These are phyloP conservation scores for Pontederia paniculata DNA, from an alignment of 176 grass and related monocot species.

Conservation along the genomic window DNA sequence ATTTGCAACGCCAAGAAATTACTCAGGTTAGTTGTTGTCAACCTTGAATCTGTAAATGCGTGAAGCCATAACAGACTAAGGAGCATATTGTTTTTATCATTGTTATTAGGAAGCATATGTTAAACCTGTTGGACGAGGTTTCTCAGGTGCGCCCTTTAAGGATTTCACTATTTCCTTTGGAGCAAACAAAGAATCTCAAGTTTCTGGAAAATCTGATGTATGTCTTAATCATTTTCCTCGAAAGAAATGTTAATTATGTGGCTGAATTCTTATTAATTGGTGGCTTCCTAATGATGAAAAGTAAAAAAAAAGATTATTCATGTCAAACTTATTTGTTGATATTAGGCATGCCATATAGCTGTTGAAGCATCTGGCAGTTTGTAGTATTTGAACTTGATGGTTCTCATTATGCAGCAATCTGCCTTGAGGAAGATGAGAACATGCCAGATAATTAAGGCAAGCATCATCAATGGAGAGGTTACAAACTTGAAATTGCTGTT, in stretches of 20 bases:
- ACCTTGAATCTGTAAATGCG: background rate
- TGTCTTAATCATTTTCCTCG: background rate
- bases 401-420: constrained; percentile 66
- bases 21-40: background rate
- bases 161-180: constrained; percentile 63
- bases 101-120: constrained; percentile 88
- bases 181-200: constrained; percentile 19
- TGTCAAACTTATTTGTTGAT: constrained; percentile 10
- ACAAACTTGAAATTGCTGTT: too few species aligned
- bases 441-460: constrained; percentile 17
- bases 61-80: constrained; percentile 12
- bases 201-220: constrained; percentile 21
- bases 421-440: constrained; percentile 28
- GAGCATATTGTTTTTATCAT: constrained; percentile 5
- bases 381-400: constrained; percentile 44
- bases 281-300: background rate
- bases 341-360: constrained; percentile 27
- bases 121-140: constrained; percentile 87
- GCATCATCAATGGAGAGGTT: background rate
- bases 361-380: constrained; percentile 66
- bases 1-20: background rate
- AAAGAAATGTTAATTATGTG: background rate
- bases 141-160: constrained; percentile 85
- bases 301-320: background rate
- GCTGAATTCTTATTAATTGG: background rate